phyloP scores from a whole-genome alignment of 495 filamentous ascomycete species.

The Podospora tetraspora region DNA sequence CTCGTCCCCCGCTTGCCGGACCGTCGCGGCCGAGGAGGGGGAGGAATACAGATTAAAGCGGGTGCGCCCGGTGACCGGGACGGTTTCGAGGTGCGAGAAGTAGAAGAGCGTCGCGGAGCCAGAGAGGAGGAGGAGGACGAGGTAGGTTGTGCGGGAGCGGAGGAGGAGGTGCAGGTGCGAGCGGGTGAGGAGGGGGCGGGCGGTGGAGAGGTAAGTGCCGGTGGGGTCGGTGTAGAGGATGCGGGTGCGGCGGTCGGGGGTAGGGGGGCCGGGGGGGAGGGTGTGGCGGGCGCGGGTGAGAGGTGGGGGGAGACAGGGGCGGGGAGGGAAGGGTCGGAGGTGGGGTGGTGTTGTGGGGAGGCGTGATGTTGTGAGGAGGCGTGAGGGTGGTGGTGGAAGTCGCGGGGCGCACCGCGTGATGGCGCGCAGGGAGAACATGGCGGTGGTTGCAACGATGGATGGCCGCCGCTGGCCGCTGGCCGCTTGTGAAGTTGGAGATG shows the following conservation, averaged over 20 bases:
- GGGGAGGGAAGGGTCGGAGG: background rate
- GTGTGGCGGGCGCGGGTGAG: background rate
- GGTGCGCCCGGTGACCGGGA: conserved; percentile 71
- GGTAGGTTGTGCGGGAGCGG: conserved; percentile 30
- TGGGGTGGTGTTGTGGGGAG: background rate
- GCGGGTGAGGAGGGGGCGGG: conserved; percentile 37
- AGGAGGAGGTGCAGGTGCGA: conserved; percentile 19
- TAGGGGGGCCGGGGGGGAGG: background rate
- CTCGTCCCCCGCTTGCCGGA: conserved; percentile 49
- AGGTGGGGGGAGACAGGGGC: background rate
- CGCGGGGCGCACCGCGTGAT: background rate
- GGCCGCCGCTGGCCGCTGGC: background rate
- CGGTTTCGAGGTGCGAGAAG: conserved; percentile 66
- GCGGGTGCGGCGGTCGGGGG: background rate
- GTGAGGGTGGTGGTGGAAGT: background rate
- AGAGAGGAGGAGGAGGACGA: conserved; percentile 29
- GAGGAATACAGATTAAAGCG: conserved; percentile 69
- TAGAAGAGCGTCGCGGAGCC: conserved; percentile 52
- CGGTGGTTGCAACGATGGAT: background rate
- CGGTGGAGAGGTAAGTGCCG: conserved; percentile 26
- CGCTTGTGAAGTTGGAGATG: background rate
- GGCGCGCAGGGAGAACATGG: background rate
- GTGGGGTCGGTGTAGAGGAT: conserved; percentile 9
- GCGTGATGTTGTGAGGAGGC: background rate
- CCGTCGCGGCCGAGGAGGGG: conserved; percentile 38